These are phyloP conservation scores for Bathelium albidoporum DNA, from an alignment of 495 filamentous ascomycete genomes.

Conservation along the genomic window DNA sequence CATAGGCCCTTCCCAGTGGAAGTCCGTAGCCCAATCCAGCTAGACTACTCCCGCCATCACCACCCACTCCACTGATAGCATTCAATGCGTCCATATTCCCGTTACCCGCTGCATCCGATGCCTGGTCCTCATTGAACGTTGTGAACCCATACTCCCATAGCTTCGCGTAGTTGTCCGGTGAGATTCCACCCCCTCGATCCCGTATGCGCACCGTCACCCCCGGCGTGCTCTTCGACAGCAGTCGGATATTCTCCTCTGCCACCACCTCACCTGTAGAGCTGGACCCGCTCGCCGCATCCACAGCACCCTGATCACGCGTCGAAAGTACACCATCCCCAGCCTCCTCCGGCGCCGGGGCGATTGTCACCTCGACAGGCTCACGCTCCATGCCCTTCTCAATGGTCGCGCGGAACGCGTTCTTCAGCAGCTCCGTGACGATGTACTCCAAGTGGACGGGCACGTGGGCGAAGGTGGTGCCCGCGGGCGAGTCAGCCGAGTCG, in stretches of 20 bases:
- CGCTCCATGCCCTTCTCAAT: slow-evolving; percentile 69
- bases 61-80: slow-evolving; percentile 57
- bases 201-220: slow-evolving; percentile 93
- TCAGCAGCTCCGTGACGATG: slow-evolving; percentile 89
- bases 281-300: slow-evolving; percentile 21
- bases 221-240: slow-evolving; percentile 51
- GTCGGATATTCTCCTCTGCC: slow-evolving; percentile 35
- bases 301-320: slow-evolving; percentile 28
- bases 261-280: slow-evolving; percentile 10
- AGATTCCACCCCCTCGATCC: slow-evolving; percentile 88
- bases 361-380: slow-evolving; percentile 82
- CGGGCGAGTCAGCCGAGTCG: slow-evolving; percentile 51
- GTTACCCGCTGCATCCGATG: slow-evolving; percentile 24
- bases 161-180: slow-evolving; percentile 65
- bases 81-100: slow-evolving; percentile 56
- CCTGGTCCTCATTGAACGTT: slow-evolving; percentile 70
- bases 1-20: slow-evolving; percentile 85
- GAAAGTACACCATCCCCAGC: slow-evolving; percentile 17
- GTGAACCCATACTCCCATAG: slow-evolving; percentile 97
- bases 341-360: slow-evolving; percentile 70
- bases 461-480: slow-evolving; percentile 64
- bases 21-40: slow-evolving; percentile 90
- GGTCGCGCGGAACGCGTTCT: slow-evolving; percentile 90
- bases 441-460: slow-evolving; percentile 95
- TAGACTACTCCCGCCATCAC: slow-evolving; percentile 58